A percentile compares a stretch with the other conserved stretches of the same genome.
Evolutionary conservation across 257 asterid species (phyloP).

Genomic region (Paulownia fortunei): DNA sequence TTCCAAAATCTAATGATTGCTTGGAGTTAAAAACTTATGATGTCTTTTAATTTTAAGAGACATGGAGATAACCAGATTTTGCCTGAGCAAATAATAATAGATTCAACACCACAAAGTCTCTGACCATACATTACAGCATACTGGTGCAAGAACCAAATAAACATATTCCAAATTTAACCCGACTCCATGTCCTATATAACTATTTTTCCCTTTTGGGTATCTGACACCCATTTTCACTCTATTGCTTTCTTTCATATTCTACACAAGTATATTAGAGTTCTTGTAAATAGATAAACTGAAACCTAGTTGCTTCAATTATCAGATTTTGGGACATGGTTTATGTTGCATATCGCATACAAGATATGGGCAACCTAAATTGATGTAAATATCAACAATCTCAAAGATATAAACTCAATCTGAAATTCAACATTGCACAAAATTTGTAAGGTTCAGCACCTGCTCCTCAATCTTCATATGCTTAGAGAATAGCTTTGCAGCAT

Average conservation of each 20-base stretch:
- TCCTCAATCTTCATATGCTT: constrained; percentile 98
- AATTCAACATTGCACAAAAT: constrained; percentile 22
- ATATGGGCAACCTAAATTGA: constrained; percentile 6
- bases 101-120: not conserved
- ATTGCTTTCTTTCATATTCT: not conserved
- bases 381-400: not conserved
- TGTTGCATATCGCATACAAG: constrained; percentile 11
- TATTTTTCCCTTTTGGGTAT: not conserved
- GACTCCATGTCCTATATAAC: not conserved
- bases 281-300: not conserved
- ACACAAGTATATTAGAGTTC: not conserved
- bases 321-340: not conserved
- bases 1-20: not conserved
- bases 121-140: not conserved
- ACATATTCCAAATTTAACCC: not conserved
- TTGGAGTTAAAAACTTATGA: not conserved
- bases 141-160: not conserved
- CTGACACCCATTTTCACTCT: not conserved
- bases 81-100: not conserved
- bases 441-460: constrained; percentile 63
- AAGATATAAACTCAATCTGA: constrained; percentile 12
- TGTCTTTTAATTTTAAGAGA: not conserved
- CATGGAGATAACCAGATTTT: not conserved
- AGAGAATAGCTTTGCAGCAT: constrained; percentile 91
- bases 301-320: constrained; percentile 15